Percentiles rank a stretch among this genome's conserved stretches.
Evolutionary conservation across 164 flowering plant species (phyloP).

Genomic region (Stephania yunnanensis): DNA sequence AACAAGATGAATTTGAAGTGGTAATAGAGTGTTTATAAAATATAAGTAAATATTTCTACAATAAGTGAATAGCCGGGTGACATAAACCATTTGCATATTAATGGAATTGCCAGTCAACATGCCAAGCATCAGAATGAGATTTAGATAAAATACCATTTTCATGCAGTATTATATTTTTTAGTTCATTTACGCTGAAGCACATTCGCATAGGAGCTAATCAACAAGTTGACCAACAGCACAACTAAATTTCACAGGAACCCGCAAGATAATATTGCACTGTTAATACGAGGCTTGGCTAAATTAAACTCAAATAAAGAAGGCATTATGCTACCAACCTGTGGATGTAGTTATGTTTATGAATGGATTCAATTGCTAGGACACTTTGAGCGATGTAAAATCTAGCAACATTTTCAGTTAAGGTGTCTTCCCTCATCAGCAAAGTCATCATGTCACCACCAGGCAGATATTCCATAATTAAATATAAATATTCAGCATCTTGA

Average conservation of each 20-base stretch:
- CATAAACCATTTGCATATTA: neutral
- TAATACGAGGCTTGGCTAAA: neutral
- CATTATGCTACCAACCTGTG: conserved; percentile 59
- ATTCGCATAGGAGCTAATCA: neutral
- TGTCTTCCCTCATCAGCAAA: conserved; percentile 91
- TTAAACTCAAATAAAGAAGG: neutral
- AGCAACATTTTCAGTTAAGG: conserved; percentile 85
- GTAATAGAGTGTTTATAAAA: neutral
- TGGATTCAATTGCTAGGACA: conserved; percentile 88
- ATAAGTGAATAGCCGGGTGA: neutral
- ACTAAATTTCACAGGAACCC: neutral
- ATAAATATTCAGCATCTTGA: conserved; percentile 88
- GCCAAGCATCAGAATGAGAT: neutral
- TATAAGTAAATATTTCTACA: neutral
- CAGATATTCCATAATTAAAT: conserved; percentile 92
- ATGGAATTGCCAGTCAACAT: neutral
- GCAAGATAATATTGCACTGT: neutral
- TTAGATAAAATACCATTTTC: neutral
- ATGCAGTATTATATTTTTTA: neutral
- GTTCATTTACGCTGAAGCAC: neutral
- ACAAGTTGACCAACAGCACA: neutral
- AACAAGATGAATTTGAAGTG: neutral
- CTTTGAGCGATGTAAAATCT: conserved; percentile 93
- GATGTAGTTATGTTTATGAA: conserved; percentile 89
- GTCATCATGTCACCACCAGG: conserved; percentile 99